Evolutionary conservation across 306 rosid species (phyloP).

Genomic region (Vachellia pachyceras): DNA sequence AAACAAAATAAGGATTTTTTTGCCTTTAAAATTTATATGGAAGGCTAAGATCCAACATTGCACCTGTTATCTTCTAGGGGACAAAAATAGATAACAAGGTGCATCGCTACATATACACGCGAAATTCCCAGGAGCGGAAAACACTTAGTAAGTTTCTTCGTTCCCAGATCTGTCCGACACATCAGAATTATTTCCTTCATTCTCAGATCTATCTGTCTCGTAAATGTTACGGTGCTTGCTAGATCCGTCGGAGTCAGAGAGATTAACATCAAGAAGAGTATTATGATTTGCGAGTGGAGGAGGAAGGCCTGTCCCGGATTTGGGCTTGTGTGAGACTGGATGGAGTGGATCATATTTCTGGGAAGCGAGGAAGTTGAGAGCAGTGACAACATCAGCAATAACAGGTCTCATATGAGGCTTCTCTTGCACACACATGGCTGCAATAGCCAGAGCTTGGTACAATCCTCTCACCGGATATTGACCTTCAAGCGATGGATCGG

Average conservation of each 20-base stretch:
- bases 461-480: slow-evolving; percentile 71
- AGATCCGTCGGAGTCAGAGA: neutral
- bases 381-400: slow-evolving; percentile 73
- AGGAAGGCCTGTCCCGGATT: too few species aligned
- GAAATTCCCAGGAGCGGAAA: neutral
- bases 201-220: slow-evolving; percentile 1
- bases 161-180: neutral
- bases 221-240: neutral
- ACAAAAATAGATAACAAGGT: slow-evolving; percentile 79
- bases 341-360: slow-evolving; percentile 64
- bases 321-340: slow-evolving; percentile 37
- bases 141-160: neutral
- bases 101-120: slow-evolving; percentile 37
- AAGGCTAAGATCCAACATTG: slow-evolving; percentile 1
- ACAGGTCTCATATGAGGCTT: slow-evolving; percentile 74
- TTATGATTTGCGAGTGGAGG: too few species aligned
- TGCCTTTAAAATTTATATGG: neutral
- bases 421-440: slow-evolving; percentile 80
- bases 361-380: slow-evolving; percentile 76
- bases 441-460: slow-evolving; percentile 77
- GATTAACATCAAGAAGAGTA: slow-evolving; percentile 11
- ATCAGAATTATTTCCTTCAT: neutral
- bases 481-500: slow-evolving; percentile 76
- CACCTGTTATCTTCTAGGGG: slow-evolving; percentile 59
- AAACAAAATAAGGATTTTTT: neutral